Evolutionary conservation across 2,329 filamentous ascomycete genomes (phyloP).

Genomic region (Colletotrichum aenigma): DNA sequence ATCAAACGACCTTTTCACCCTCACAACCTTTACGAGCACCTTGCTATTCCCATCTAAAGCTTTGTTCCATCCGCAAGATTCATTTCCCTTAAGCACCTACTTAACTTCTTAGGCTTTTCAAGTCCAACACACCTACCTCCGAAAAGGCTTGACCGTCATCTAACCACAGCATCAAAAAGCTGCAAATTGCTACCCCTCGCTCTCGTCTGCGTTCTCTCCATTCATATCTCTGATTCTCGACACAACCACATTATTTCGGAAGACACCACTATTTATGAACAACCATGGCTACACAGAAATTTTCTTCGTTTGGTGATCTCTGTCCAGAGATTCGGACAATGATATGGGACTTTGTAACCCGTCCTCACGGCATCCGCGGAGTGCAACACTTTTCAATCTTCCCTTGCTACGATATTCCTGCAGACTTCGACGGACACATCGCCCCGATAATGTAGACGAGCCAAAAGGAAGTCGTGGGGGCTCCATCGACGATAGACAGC

Average conservation of each 20-base stretch:
- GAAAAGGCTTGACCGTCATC: neutral
- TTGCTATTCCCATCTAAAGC: neutral
- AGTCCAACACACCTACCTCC: rapidly evolving
- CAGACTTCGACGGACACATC: neutral
- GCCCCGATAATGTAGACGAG: neutral
- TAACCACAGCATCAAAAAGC: neutral
- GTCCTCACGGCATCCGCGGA: neutral
- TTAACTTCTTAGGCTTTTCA: neutral
- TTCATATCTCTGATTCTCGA: neutral
- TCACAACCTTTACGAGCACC: neutral
- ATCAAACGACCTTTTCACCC: neutral
- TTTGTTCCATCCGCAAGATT: neutral
- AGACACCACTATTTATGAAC: neutral
- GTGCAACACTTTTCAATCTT: neutral
- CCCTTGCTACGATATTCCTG: neutral
- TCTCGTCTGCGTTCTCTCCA: neutral
- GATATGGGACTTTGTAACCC: neutral
- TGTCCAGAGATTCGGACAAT: neutral
- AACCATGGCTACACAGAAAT: neutral
- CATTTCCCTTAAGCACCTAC: neutral
- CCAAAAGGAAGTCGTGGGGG: neutral
- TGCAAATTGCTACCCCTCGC: neutral
- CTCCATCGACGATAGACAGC: neutral
- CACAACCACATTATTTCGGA: neutral
- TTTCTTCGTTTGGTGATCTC: neutral